Evolutionary conservation across 805 yeast genomes (phyloP), one percentile per base, ranked within the genome.

Genomic region (Candida qinlingensis): DNA sequence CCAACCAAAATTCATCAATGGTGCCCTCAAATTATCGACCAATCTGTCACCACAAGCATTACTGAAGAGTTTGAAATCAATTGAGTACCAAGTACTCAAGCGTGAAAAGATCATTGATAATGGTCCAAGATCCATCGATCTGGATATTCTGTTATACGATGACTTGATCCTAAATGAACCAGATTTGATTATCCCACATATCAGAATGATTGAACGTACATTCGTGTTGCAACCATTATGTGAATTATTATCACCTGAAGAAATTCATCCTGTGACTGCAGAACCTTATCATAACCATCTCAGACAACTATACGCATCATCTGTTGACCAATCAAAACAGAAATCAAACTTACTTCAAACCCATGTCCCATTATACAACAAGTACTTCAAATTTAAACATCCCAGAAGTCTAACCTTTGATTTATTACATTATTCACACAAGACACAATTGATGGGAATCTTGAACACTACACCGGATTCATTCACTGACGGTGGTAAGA

Each of bases 401-500:
- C 48, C 65, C 30, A 59, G 62, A 41, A 62, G 61, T 42, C 54
- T 74, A 41, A 64, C 64, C 34, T 74, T 76, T 55, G 85, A 81
- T 58, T 70, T 75, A 3, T 52, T 72, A 26, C 63, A 68, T 19
- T 66, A 73, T 39, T 64, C 69, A 5, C 62, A 71, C 6, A 69
- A 68, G n/a, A 88, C 97, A 0, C 67, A 74, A 45, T 62, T 90
- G 40, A 94, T 94, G 99, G 94, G 89, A 1, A 83, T 94, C 42
- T 66, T 94, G 54, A 94, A 94, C 59, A 76, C 85, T 25, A 94
- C 99, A 0, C 96, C 97, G 0, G 97, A 94, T 65, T 90, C 97
- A 2, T 94, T 94, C 63, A 87, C 96, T 40, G 99, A 94, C 65
- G 98, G 96, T 2, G 89, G 94, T 1, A 60, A 61, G 13, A 61